Evolutionary conservation across 1,139 yeast genomes (phyloP).

Genomic region (Saccharomyces pastorianus): DNA sequence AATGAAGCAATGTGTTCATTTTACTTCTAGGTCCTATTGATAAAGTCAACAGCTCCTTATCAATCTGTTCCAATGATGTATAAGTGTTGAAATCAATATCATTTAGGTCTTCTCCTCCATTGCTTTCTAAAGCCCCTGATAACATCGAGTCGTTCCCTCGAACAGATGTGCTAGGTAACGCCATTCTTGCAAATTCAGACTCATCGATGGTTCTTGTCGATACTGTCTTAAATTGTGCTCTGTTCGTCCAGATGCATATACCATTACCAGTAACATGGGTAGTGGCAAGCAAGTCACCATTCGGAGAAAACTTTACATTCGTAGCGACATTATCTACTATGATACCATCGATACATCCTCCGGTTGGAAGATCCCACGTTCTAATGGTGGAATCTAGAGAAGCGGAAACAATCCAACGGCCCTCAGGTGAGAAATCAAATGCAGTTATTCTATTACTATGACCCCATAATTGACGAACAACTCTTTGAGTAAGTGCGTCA

Average conservation of each 20-base stretch:
- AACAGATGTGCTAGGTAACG: slow-evolving; percentile 74
- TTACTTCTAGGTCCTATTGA: slow-evolving; percentile 71
- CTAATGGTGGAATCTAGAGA: slow-evolving; percentile 81
- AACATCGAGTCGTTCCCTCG: slow-evolving; percentile 69
- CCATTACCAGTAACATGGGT: slow-evolving; percentile 90
- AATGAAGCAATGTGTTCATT: slow-evolving; percentile 66
- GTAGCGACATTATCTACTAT: slow-evolving; percentile 73
- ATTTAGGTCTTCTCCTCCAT: slow-evolving; percentile 25
- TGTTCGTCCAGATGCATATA: slow-evolving; percentile 84
- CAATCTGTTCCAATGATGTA: slow-evolving; percentile 59
- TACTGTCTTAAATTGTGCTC: slow-evolving; percentile 66
- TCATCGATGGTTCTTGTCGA: slow-evolving; percentile 74
- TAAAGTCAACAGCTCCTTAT: slow-evolving; percentile 56
- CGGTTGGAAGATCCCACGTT: slow-evolving; percentile 97
- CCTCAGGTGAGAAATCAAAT: slow-evolving; percentile 88
- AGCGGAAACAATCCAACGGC: slow-evolving; percentile 87
- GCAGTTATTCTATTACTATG: slow-evolving; percentile 85
- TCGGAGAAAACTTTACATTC: slow-evolving; percentile 69
- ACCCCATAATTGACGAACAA: slow-evolving; percentile 84
- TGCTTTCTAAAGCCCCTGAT: slow-evolving; percentile 63
- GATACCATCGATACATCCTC: slow-evolving; percentile 93
- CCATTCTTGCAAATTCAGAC: slow-evolving; percentile 53
- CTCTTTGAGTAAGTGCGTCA: slow-evolving; percentile 71
- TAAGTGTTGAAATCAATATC: slow-evolving; percentile 33
- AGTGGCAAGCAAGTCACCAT: slow-evolving; percentile 88